A percentile compares a stretch with the other conserved stretches of the same genome.
phyloP scores from a whole-genome alignment of 345 rosid species.

The Geranium rotundifolium region DNA sequence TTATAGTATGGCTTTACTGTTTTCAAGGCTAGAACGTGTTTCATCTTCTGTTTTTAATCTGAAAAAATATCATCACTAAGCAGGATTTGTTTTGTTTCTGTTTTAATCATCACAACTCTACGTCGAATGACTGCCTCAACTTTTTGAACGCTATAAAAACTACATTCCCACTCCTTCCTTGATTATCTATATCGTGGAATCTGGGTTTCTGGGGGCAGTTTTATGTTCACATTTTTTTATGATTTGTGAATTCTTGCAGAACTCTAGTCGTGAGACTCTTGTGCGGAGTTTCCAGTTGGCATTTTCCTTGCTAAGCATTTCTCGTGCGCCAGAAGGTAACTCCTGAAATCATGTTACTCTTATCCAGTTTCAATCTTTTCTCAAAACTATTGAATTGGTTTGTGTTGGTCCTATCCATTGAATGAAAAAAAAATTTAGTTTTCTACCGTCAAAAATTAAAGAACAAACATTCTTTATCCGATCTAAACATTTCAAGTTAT shows the following conservation, averaged over 20 bases:
- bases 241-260: conserved; percentile 35
- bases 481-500: background rate
- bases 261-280: conserved; percentile 66
- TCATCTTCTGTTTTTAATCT: no score
- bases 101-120: no score
- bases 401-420: background rate
- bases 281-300: conserved; percentile 87
- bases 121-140: background rate
- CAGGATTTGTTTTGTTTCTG: background rate
- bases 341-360: conserved; percentile 6
- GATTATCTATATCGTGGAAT: background rate
- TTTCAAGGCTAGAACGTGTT: no score
- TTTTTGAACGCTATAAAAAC: background rate
- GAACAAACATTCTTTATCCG: background rate
- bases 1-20: background rate
- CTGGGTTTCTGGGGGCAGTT: background rate
- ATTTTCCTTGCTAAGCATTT: conserved; percentile 69
- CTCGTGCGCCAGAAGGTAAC: conserved; percentile 69
- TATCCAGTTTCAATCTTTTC: background rate
- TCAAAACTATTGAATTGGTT: background rate
- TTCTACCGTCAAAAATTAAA: background rate
- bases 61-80: background rate
- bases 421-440: background rate
- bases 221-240: background rate
- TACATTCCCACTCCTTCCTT: background rate